Evolutionary conservation across 2,329 filamentous ascomycete species (phyloP).

Genomic region (Calonectria henricotiae): DNA sequence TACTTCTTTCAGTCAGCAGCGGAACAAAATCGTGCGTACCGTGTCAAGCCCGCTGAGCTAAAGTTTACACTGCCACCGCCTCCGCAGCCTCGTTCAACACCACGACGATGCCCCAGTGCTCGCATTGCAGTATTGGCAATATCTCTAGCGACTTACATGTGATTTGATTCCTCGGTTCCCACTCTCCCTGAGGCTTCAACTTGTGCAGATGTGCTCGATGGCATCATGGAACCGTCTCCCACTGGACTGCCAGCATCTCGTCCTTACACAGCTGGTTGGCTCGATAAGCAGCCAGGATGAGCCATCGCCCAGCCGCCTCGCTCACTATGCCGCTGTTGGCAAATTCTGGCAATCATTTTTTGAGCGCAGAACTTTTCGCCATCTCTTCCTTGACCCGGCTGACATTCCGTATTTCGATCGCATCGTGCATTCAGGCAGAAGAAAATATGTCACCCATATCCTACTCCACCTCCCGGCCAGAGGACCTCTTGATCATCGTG

Average conservation of each 20-base stretch:
- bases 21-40: background rate
- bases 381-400: background rate
- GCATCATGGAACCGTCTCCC: background rate
- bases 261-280: background rate
- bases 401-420: conserved; percentile 1
- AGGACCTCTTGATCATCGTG: background rate
- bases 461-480: background rate
- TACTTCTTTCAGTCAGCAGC: background rate
- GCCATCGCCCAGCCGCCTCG: background rate
- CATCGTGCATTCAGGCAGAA: background rate
- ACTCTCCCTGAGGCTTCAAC: background rate
- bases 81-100: background rate
- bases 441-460: background rate
- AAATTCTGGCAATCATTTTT: background rate
- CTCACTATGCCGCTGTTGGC: background rate
- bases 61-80: background rate
- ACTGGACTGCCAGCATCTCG: background rate
- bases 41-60: background rate
- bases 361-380: background rate
- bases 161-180: background rate
- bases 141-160: background rate
- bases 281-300: background rate
- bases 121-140: background rate
- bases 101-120: background rate
- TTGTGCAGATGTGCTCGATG: background rate